Base-by-base conservation (phyloP, 169 alveolate genomes). In the Cryptosporidium ryanae region DNA sequence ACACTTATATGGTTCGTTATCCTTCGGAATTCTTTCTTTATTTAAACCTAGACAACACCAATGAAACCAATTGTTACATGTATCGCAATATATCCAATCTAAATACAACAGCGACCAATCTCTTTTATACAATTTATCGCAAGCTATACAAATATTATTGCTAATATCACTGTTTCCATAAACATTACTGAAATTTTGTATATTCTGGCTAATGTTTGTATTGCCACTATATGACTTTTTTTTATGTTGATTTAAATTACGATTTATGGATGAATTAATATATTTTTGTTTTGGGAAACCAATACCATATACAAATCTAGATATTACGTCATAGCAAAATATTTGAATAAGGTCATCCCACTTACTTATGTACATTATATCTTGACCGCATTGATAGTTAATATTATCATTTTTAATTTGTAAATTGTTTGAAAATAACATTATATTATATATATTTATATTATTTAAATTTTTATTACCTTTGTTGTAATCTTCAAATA, bases 51-150 rank as follows among this genome's bases (percentile, higher is more conserved):
- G 25, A 76, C 87, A 76, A 17, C 44, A 38, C 87, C 87, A 76
- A 48, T 76, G 87, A 27, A 57, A 76, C 87, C 87, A 76, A 44
- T 76, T 76, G 23, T 59, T 61, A 48, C 87, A 76, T n/a, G 50
- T 12, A 76, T 76, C 87, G 46, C 87, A 76, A 48, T n/a, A 76
- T 18, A 76, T 76, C 87, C 87, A 76, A 38, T 76, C 71, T 63
- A 61, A 44, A 61, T 52, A 76, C 18, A 55, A 27, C 13, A 27
- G 65, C 8, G 38, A 43, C 83, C 67, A 68, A 34, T 68, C 68
- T n/a, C 76, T 55, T 65, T 59, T 59, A 29, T 57, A 76, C n/a
- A 61, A 13, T 55, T 43, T 55, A 55, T 61, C 87, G n/a, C 87
- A 76, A 15, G 87, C 76, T 34, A 29, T 34, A 32, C 87, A 76